Conservation (phyloP, 2,329 filamentous ascomycete genomes). For the Botrytis squamosa region DNA sequence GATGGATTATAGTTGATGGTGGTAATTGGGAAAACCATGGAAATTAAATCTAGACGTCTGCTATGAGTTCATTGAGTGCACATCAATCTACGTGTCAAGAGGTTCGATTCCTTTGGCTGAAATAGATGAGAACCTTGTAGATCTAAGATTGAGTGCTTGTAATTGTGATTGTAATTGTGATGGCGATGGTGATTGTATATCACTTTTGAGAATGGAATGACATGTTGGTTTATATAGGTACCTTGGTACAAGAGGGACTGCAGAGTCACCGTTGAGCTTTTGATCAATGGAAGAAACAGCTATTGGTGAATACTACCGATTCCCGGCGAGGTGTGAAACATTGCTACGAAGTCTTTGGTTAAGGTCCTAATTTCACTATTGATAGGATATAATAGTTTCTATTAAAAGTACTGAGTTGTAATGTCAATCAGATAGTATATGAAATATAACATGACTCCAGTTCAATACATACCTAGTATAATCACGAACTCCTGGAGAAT, state of each 20-base stretch:
- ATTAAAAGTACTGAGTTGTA: too few species aligned
- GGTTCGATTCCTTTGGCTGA: neutral
- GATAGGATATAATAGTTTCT: neutral
- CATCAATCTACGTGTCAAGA: neutral
- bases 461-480: too few species aligned
- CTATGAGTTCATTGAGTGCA: neutral
- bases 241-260: neutral
- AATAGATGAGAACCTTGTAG: neutral
- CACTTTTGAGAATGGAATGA: fast-evolving
- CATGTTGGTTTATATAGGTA: neutral
- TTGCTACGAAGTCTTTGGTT: neutral
- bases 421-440: neutral
- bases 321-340: neutral
- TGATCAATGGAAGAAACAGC: neutral
- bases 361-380: neutral
- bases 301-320: neutral
- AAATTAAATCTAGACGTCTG: neutral
- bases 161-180: neutral
- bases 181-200: neutral
- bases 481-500: neutral
- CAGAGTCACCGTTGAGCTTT: neutral
- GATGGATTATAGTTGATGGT: neutral
- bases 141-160: neutral
- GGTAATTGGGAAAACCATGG: neutral
- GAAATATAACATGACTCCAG: neutral